A percentile compares a stretch with the other conserved stretches of the same genome.
Conservation (phyloP, 306 rosid genomes). For the Oxytropis ochrocephala region DNA sequence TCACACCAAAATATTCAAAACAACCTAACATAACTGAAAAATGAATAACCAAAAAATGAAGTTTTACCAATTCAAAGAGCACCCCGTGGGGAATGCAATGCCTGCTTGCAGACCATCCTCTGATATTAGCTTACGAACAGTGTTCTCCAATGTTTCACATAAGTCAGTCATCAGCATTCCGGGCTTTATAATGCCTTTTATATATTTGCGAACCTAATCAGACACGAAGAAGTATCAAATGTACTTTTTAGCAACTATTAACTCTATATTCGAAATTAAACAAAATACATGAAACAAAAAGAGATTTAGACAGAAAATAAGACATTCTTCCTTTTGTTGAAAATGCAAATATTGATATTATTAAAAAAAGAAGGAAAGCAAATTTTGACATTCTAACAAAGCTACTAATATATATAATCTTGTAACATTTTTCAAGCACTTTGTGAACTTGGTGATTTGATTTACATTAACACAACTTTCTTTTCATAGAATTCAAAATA, state of each 20-base stretch:
- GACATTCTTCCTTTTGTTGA: neutral
- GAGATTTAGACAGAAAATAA: neutral
- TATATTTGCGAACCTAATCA: constrained; percentile 80
- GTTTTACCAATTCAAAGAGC: constrained; percentile 85
- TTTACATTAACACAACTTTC: neutral
- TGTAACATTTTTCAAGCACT: neutral
- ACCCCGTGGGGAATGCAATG: constrained; percentile 98
- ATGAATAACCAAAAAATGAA: neutral
- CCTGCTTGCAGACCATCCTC: constrained; percentile 97
- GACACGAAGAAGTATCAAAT: constrained; percentile 18
- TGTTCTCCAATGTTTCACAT: constrained; percentile 90
- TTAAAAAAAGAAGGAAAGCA: neutral
- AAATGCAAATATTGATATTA: neutral
- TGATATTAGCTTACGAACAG: constrained; percentile 78
- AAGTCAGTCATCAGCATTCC: constrained; percentile 94
- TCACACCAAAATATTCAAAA: neutral
- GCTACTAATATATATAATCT: neutral
- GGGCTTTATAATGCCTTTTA: constrained; percentile 74
- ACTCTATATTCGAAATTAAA: neutral
- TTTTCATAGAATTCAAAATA: neutral
- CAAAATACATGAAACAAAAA: neutral
- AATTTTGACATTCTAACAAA: neutral
- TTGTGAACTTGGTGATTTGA: neutral
- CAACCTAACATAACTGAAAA: neutral
- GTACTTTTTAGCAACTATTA: neutral